Conservation (phyloP, 176 grass and related monocot genomes). For the Oryza coarctata region DNA sequence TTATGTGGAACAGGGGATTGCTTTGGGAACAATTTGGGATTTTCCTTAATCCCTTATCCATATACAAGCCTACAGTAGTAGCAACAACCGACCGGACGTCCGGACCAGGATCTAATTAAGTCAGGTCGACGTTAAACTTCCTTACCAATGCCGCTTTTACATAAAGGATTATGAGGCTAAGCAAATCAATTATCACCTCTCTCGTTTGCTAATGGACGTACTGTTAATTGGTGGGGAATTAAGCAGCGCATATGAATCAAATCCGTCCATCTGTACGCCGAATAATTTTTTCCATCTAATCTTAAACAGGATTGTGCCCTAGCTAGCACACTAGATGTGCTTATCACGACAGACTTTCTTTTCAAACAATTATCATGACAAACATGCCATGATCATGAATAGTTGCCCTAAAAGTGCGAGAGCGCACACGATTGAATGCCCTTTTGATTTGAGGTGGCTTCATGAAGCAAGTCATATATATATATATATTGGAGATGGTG, state of each 20-base stretch:
- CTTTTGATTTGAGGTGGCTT: not conserved
- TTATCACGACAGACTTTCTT: not conserved
- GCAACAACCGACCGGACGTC: not conserved
- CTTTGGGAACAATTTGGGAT: not conserved
- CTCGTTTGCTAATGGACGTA: not conserved
- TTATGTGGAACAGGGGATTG: not conserved
- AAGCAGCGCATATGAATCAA: slow-evolving; percentile 4
- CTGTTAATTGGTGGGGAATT: slow-evolving; percentile 10
- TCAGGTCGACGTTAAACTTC: not conserved
- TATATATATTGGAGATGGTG: not conserved
- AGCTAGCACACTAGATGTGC: not conserved
- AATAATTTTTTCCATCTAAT: slow-evolving; percentile 33
- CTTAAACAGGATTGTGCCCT: not conserved
- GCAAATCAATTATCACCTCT: not conserved
- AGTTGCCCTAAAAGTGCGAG: not conserved
- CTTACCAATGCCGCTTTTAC: not conserved
- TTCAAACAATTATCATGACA: slow-evolving; percentile 5
- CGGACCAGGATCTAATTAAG: not conserved
- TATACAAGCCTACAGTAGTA: not conserved
- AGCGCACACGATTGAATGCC: not conserved
- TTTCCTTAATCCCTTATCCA: not conserved
- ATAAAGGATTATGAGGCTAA: not conserved
- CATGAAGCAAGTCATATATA: not conserved
- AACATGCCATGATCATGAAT: slow-evolving; percentile 17
- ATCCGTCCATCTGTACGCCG: not conserved